Evolutionary conservation across 73 alveolate genomes (phyloP).

Genomic region (Durusdinium trenchii): DNA sequence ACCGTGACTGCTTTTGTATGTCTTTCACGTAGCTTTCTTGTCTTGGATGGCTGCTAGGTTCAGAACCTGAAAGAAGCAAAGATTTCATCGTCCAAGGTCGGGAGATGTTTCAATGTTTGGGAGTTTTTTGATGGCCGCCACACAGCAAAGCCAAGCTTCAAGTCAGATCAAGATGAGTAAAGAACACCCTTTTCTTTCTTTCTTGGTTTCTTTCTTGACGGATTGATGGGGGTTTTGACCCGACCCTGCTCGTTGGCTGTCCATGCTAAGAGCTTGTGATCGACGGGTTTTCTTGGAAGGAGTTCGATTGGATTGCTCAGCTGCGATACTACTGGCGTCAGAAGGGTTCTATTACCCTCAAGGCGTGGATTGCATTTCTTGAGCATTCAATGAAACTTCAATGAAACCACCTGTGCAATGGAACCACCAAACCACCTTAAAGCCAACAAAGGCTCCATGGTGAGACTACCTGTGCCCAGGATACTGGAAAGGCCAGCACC

Average conservation of each 20-base stretch:
- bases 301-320: conserved; percentile 99
- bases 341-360: conserved; percentile 83
- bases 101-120: not conserved
- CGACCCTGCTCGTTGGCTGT: not conserved
- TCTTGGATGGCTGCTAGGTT: not conserved
- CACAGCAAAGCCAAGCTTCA: not conserved
- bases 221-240: not conserved
- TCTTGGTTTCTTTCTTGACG: not conserved
- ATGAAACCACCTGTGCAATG: no score
- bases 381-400: no score
- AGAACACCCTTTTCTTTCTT: not conserved
- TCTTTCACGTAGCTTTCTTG: not conserved
- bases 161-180: not conserved
- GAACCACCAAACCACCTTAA: no score
- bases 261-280: not conserved
- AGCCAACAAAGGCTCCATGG: no score
- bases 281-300: conserved; percentile 70
- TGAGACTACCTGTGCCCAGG: conserved; percentile 7
- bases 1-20: no score
- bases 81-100: conserved; percentile 66
- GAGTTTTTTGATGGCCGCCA: no score
- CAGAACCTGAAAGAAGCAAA: conserved; percentile 75
- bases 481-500: conserved; percentile 86
- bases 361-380: not conserved
- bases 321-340: conserved; percentile 99